These are phyloP conservation scores for Cladosporium sp. DNA, from an alignment of 2,329 filamentous ascomycete genomes.

Conservation along the genomic window DNA sequence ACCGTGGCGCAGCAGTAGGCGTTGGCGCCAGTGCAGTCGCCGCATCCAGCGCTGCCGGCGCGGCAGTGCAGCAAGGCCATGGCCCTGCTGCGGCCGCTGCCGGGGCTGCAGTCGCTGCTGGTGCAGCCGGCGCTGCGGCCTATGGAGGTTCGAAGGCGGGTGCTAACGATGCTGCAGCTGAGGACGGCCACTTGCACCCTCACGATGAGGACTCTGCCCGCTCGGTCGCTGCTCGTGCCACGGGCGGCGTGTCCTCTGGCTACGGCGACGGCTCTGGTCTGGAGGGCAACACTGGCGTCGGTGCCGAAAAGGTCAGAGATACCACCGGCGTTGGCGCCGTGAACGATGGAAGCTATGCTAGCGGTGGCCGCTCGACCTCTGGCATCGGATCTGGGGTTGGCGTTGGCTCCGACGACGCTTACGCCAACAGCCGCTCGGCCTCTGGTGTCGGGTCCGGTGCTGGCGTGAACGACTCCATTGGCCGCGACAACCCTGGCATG, in stretches of 20 bases:
- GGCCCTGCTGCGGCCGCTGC: not conserved
- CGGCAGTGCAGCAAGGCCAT: not conserved
- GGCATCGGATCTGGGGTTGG: not conserved
- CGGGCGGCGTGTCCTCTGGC: not conserved
- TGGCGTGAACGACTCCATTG: not conserved
- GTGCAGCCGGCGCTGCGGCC: not conserved
- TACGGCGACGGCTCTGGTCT: not conserved
- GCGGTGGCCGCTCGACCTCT: not conserved
- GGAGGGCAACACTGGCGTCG: not conserved
- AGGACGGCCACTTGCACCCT: not conserved
- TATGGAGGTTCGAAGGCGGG: not conserved
- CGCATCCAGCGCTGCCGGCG: not conserved
- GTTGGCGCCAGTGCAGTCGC: not conserved
- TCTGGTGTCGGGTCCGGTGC: conserved; percentile 3
- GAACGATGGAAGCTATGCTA: not conserved
- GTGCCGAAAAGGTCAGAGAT: not conserved
- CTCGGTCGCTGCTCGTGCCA: not conserved
- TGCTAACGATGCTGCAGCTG: not conserved
- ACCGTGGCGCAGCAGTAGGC: not conserved
- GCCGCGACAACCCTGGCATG: not conserved
- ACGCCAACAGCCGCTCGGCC: not conserved
- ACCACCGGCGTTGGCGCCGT: not conserved
- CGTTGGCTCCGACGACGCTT: not conserved
- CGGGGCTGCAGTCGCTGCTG: not conserved
- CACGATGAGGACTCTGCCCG: not conserved